phyloP scores from a whole-genome alignment of 805 yeast species.

The Barnettozyma sp. region DNA sequence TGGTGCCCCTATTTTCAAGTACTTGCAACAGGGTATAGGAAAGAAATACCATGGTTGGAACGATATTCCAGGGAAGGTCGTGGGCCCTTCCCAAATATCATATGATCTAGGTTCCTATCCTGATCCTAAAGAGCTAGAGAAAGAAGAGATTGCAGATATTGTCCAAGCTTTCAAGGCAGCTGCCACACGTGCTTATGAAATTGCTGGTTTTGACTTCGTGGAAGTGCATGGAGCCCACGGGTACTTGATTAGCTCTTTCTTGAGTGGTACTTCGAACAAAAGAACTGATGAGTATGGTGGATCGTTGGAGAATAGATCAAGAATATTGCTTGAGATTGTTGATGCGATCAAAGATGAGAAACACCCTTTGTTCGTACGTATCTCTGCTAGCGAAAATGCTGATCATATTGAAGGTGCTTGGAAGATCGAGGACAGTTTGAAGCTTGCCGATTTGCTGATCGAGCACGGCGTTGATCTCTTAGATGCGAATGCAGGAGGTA shows the following conservation, averaged over 20 bases:
- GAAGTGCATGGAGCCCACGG: constrained; percentile 62
- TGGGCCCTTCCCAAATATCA: constrained; percentile 40
- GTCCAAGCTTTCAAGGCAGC: constrained; percentile 37
- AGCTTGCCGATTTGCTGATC: constrained; percentile 33
- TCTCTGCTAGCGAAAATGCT: constrained; percentile 17
- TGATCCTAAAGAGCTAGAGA: constrained; percentile 38
- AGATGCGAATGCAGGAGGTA: constrained; percentile 52
- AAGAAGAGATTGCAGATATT: constrained; percentile 34
- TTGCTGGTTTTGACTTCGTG: constrained; percentile 50
- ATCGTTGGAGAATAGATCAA: constrained; percentile 47
- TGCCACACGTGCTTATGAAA: constrained; percentile 42
- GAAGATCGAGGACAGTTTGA: constrained; percentile 19
- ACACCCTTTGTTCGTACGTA: constrained; percentile 35
- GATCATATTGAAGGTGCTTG: constrained; percentile 17
- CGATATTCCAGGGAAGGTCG: constrained; percentile 32
- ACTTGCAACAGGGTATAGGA: constrained; percentile 28
- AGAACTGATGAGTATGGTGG: constrained; percentile 65
- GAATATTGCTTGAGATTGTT: constrained; percentile 43
- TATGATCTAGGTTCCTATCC: constrained; percentile 18
- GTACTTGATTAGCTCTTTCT: constrained; percentile 43
- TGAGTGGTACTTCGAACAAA: constrained; percentile 36
- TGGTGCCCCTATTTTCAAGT: constrained; percentile 28
- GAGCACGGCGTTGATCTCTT: constrained; percentile 43
- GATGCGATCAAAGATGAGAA: constrained; percentile 32
- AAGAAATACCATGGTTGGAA: constrained; percentile 34